phyloP scores from a whole-genome alignment of 192 early-diverging fungal species.

The Linnemannia exigua region DNA sequence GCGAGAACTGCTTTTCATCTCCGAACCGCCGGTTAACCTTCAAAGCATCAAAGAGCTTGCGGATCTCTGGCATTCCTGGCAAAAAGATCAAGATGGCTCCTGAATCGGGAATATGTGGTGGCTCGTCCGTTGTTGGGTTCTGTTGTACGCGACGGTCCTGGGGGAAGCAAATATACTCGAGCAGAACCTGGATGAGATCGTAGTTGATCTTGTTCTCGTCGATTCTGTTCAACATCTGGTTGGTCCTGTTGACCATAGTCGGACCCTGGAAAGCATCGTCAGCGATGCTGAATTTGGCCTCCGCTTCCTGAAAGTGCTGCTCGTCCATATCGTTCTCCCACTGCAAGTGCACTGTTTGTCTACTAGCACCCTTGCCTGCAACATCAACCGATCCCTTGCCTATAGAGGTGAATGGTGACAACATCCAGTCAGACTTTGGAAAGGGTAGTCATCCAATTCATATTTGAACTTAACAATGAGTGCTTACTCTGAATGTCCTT shows the following conservation, averaged over 20 bases:
- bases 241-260: conserved; percentile 52
- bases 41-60: conserved; percentile 67
- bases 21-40: conserved; percentile 62
- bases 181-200: conserved; percentile 67
- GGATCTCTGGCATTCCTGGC: conserved; percentile 82
- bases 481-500: conserved; percentile 52
- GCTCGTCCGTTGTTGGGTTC: conserved; percentile 46
- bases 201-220: conserved; percentile 78
- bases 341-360: conserved; percentile 41
- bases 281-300: conserved; percentile 47
- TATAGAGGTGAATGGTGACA: neutral
- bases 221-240: conserved; percentile 62
- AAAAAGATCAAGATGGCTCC: conserved; percentile 81
- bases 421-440: neutral
- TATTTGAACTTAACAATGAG: too few relatives aligned
- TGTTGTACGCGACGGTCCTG: conserved; percentile 25
- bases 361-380: conserved; percentile 42
- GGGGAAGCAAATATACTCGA: conserved; percentile 71
- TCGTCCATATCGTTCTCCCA: conserved; percentile 51
- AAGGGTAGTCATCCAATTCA: neutral
- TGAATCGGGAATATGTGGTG: conserved; percentile 55
- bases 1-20: conserved; percentile 61
- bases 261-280: conserved; percentile 45
- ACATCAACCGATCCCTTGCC: conserved; percentile 55
- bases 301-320: conserved; percentile 53